Evolutionary conservation across 108 stramenopile species (phyloP), one percentile per base, ranked within the genome.

Genomic region (Cyclotella sp.): DNA sequence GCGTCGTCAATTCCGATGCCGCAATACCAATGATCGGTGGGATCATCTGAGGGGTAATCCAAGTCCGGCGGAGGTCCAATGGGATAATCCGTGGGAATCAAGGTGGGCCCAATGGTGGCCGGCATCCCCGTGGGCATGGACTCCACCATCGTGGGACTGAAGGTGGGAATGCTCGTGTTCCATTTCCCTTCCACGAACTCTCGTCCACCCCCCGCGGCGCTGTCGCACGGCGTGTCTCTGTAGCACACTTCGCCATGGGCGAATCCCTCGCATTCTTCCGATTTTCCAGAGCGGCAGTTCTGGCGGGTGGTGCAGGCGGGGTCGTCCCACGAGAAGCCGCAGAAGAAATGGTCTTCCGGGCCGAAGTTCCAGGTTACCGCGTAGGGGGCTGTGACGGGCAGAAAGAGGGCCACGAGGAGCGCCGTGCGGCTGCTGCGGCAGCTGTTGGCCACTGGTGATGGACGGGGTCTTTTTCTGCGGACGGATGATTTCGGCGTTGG

Each of bases 11-110:
- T 52, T 6, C 72, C 72, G 8, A 40, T 49, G 18, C 82, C 82
- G 53, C 82, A 83, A 52, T 45, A 83, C 82, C 76, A 77, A 54
- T 83, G 72, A 77, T 83, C 82, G 12, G 70, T 47, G 11, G 75
- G 70, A 13, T 78, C 69, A 0, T 46, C 63, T 24, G 53, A 55
- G 12, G 42, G 30, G 28, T 40, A 29, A 2, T 55, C 63, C 26
- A 55, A 63, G 12, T 29, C 19, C 9, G 71, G 71, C 29, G 69
- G 69, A 9, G 59, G 44, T 9, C 45, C 60, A 42, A 73, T 64
- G 13, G 73, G 51, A 6, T 22, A 9, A 16, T 63, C 73, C 39
- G 62, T 73, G n/a, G 73, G 63, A 21, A 64, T 63, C 22, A 54
- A 10, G 39, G 63, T 73, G 11, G 73, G 63, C 12, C 55, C 69